Evolutionary conservation across 2,329 filamentous ascomycete genomes (phyloP).

Genomic region (Alternaria postmessia): DNA sequence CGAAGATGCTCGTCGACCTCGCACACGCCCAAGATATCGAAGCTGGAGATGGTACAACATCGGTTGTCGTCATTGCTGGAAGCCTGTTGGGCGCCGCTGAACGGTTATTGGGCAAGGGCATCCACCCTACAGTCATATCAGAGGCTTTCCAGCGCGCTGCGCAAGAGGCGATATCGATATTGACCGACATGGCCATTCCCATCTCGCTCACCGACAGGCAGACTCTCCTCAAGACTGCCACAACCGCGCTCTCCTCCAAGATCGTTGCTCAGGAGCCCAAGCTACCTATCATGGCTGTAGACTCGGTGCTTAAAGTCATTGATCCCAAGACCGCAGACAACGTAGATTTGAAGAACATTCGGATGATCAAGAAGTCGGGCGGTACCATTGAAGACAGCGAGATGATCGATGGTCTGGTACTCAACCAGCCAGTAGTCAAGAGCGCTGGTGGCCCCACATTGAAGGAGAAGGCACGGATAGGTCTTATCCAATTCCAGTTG

Average conservation of each 20-base stretch:
- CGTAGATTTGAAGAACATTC: slow-evolving; percentile 94
- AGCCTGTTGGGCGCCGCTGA: slow-evolving; percentile 94
- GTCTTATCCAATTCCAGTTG: slow-evolving; percentile 97
- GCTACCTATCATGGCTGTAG: slow-evolving; percentile 97
- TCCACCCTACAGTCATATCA: slow-evolving; percentile 97
- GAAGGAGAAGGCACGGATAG: slow-evolving; percentile 98
- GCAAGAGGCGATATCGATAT: slow-evolving; percentile 83
- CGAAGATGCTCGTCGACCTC: slow-evolving; percentile 98
- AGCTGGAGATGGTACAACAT: slow-evolving; percentile 97
- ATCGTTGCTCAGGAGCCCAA: slow-evolving; percentile 98
- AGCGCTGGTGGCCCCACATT: slow-evolving; percentile 86
- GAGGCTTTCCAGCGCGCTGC: slow-evolving; percentile 97
- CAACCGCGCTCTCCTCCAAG: slow-evolving; percentile 96
- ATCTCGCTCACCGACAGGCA: slow-evolving; percentile 87
- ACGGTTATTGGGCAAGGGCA: slow-evolving; percentile 83
- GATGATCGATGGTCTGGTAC: slow-evolving; percentile 91
- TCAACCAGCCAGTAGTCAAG: slow-evolving; percentile 94
- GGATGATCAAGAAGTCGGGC: slow-evolving; percentile 96
- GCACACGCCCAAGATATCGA: slow-evolving; percentile 98
- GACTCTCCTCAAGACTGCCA: slow-evolving; percentile 93
- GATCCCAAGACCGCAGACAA: slow-evolving; percentile 96
- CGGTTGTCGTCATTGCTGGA: slow-evolving; percentile 96
- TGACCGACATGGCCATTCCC: slow-evolving; percentile 95
- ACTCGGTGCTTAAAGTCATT: slow-evolving; percentile 94
- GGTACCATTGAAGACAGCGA: slow-evolving; percentile 99